These are phyloP conservation scores for Globisporangium acanthophoron DNA, from an alignment of 352 stramenopile species.

Conservation along the genomic window DNA sequence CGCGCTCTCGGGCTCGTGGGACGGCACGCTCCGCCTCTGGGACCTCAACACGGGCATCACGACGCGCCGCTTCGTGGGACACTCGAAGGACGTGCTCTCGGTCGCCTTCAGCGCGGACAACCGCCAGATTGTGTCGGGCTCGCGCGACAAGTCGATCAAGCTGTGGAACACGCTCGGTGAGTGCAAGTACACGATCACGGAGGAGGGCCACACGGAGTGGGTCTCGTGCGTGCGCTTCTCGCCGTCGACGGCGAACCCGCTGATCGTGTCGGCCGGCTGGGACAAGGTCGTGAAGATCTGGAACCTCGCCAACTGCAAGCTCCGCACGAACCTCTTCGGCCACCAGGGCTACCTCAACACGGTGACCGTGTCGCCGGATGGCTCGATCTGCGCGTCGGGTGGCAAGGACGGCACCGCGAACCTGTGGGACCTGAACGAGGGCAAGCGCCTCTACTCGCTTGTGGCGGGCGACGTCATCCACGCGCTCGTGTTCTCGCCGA, in stretches of 20 bases:
- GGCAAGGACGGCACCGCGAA: conserved; percentile 99
- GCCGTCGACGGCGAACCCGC: conserved; percentile 92
- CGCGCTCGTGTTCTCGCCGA: conserved; percentile 98
- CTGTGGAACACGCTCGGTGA: conserved; percentile 99
- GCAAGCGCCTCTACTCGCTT: conserved; percentile 99
- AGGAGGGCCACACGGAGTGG: conserved; percentile 99
- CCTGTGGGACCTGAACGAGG: conserved; percentile 99
- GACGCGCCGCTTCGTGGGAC: conserved; percentile 98
- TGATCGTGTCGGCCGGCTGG: conserved; percentile 99
- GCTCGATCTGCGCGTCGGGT: conserved; percentile 98
- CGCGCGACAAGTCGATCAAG: conserved; percentile 99
- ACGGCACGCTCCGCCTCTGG: conserved; percentile 99
- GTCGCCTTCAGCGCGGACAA: conserved; percentile 99
- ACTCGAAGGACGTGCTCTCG: conserved; percentile 99
- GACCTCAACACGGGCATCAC: conserved; percentile 99
- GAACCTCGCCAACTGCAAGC: conserved; percentile 98
- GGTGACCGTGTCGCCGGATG: conserved; percentile 99
- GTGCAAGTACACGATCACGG: conserved; percentile 99
- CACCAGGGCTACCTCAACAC: conserved; percentile 99
- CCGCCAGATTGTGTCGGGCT: conserved; percentile 99
- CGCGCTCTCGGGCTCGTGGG: conserved; percentile 98
- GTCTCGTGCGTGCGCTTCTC: conserved; percentile 99
- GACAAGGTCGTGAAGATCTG: conserved; percentile 99
- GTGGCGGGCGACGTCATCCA: conserved; percentile 97
- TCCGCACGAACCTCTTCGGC: conserved; percentile 98